Percentiles rank a stretch among this genome's conserved stretches.
These are phyloP conservation scores for Arctium minus DNA, from an alignment of 129 eudicot genomes.

Conservation along the genomic window DNA sequence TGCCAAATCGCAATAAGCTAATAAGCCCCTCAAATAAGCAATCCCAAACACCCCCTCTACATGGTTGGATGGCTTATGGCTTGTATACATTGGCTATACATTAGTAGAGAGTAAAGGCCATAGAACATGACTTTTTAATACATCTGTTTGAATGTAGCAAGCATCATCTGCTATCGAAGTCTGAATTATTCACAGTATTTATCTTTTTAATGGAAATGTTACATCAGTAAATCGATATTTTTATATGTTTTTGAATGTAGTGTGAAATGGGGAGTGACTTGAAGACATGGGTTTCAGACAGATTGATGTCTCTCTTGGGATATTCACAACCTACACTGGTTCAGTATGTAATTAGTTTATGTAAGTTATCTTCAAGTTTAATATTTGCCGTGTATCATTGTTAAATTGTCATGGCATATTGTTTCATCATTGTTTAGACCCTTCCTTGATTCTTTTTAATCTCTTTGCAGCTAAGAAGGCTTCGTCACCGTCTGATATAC, in stretches of 20 bases:
- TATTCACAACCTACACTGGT: conserved; percentile 82
- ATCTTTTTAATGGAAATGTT: background rate
- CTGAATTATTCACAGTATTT: background rate
- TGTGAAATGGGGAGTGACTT: conserved; percentile 68
- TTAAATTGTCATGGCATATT: background rate
- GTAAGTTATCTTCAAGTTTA: conserved; percentile 38
- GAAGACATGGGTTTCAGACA: conserved; percentile 89
- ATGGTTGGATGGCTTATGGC: background rate
- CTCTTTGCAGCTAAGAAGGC: conserved; percentile 78
- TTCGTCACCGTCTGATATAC: conserved; percentile 61
- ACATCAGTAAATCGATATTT: background rate
- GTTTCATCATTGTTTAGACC: background rate
- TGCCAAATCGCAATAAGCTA: too few relatives aligned
- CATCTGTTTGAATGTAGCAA: background rate
- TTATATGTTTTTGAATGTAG: conserved; percentile 25
- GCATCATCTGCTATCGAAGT: background rate
- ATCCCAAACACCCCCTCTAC: too few relatives aligned
- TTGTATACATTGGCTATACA: background rate
- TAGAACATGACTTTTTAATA: background rate
- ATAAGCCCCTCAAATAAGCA: too few relatives aligned
- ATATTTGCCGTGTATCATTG: background rate
- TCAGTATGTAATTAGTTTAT: conserved; percentile 66
- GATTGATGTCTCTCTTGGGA: conserved; percentile 74
- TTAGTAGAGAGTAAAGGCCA: background rate
- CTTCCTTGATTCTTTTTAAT: background rate